Conservation (phyloP, 257 asterid genomes). For the Ilex aquifolium region DNA sequence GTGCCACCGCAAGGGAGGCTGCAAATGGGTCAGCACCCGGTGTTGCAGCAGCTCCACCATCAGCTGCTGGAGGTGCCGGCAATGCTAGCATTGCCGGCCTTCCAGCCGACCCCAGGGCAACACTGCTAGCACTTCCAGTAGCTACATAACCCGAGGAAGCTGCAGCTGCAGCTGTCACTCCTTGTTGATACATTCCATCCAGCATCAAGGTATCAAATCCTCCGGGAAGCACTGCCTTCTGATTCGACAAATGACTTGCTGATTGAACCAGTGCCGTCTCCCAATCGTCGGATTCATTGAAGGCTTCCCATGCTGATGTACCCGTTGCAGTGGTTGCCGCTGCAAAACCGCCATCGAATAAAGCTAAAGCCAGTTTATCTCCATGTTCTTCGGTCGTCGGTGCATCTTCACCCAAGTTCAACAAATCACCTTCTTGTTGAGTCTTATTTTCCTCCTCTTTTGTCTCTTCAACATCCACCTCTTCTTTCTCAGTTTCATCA, state of each 20-base stretch:
- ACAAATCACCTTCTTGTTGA: constrained; percentile 57
- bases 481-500: constrained; percentile 18
- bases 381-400: constrained; percentile 54
- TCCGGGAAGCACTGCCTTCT: constrained; percentile 51
- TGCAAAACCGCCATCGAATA: constrained; percentile 52
- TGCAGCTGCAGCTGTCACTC: constrained; percentile 40
- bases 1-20: constrained; percentile 63
- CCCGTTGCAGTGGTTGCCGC: constrained; percentile 19
- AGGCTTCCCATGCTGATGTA: constrained; percentile 77
- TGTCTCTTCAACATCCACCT: constrained; percentile 17
- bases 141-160: constrained; percentile 56
- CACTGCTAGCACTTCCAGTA: constrained; percentile 80
- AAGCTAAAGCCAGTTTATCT: constrained; percentile 62
- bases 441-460: constrained; percentile 23
- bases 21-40: constrained; percentile 35
- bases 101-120: constrained; percentile 79
- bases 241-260: constrained; percentile 67
- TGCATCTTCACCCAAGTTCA: constrained; percentile 57
- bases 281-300: constrained; percentile 74
- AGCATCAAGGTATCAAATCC: constrained; percentile 59
- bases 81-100: constrained; percentile 73
- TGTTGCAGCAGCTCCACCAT: constrained; percentile 16
- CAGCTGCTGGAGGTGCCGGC: constrained; percentile 68
- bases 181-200: constrained; percentile 90
- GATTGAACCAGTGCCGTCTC: constrained; percentile 67